Base-by-base conservation (phyloP, 768 basidiomycete species). In the Panaeolus papilionaceus region DNA sequence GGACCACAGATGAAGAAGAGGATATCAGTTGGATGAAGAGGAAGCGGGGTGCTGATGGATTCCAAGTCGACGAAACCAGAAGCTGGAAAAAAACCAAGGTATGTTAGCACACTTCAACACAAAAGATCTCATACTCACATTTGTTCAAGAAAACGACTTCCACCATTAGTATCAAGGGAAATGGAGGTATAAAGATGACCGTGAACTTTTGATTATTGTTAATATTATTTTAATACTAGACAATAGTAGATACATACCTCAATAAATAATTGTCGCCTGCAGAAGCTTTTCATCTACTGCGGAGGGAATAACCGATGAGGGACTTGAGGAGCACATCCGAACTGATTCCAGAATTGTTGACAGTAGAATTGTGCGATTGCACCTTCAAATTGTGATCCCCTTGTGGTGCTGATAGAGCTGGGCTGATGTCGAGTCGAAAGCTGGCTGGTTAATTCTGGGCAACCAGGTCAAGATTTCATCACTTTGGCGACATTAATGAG, bases 281-380 rank as follows among this genome's bases (percentile, higher is more conserved):
- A 11, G n/a, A 49, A 42, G 10, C 11, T 3, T 14, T 14, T 14
- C 40, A n/a, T 49, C 47, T 49, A 49, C 47, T 49, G n/a, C 33
- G 23, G 18, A 23, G 23, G 37, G 54, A 49, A 38, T 38, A 68
- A 51, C 20, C 68, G 68, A 62, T 66, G 68, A 4, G 68, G 68
- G 38, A 66, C 28, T 38, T 63, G 62, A 49, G 68, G 44, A 8
- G 65, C 68, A 51, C 68, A 42, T n/a, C 68, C 64, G 10, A 68
- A 68, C 16, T 65, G 26, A 26, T 63, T 63, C 58, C 61, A 65
- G 33, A 68, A 68, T 11, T 38, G 37, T 16, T 66, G 68, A 18
- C 64, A 62, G 38, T 68, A 68, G 63, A 66, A 66, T 47, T 26
- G 37, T 38, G 65, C 61, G 11, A 61, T 42, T 3, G 4, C 44